Evolutionary conservation across 2,329 filamentous ascomycete species (phyloP).

Genomic region (Pyrenochaeta sp.): DNA sequence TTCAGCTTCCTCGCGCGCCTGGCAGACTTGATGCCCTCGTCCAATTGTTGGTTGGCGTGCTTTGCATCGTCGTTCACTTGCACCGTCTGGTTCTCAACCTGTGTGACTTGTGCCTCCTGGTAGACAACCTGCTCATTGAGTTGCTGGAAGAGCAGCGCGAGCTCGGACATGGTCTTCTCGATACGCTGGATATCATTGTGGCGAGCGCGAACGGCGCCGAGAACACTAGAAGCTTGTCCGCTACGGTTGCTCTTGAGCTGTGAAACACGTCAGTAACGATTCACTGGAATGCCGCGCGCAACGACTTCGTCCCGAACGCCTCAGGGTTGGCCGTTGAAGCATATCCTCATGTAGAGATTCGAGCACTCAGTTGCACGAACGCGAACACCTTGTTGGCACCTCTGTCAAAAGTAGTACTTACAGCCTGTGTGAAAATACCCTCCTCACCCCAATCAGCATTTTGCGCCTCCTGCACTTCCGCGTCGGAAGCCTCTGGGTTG

Average conservation of each 20-base stretch:
- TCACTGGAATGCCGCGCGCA: background rate
- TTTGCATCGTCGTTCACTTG: conserved; percentile 72
- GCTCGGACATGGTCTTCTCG: conserved; percentile 75
- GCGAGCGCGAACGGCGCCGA: conserved; percentile 80
- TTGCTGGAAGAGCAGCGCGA: conserved; percentile 75
- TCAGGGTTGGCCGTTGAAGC: too few relatives aligned
- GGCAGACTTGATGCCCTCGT: conserved; percentile 72
- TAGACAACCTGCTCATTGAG: conserved; percentile 77
- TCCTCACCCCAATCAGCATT: conserved; percentile 78
- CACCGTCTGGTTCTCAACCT: conserved; percentile 71
- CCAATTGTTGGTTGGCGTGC: conserved; percentile 74
- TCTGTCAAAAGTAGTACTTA: conserved; percentile 56
- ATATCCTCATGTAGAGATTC: too few relatives aligned
- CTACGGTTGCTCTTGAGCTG: conserved; percentile 79
- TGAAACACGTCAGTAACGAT: conserved; percentile 7
- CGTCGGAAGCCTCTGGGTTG: conserved; percentile 79
- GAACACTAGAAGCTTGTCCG: conserved; percentile 75
- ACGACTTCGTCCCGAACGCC: too few relatives aligned
- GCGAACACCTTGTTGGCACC: too few relatives aligned
- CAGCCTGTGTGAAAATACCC: conserved; percentile 83
- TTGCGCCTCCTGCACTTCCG: conserved; percentile 73
- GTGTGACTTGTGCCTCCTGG: conserved; percentile 71
- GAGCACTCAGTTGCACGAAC: too few relatives aligned
- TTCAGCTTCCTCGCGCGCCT: conserved; percentile 76
- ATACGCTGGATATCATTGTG: conserved; percentile 86